Base-by-base conservation (phyloP, 768 basidiomycete genomes). In the Panus rudis region DNA sequence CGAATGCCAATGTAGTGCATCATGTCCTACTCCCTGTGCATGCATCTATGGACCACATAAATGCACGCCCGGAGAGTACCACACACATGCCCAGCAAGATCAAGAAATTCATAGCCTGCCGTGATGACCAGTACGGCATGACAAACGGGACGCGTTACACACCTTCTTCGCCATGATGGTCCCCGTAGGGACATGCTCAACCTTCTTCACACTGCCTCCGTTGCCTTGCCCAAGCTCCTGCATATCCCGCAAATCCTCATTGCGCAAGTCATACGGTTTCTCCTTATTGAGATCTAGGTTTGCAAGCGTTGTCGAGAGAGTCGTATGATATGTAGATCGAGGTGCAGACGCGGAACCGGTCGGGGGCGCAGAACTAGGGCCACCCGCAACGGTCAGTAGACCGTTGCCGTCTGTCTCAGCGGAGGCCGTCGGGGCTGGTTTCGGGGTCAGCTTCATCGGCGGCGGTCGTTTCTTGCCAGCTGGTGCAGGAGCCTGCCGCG, bases 141-240 rank as follows among this genome's bases (percentile, higher is more conserved):
- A 22, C 3, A 23, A 4, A 6, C 23, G 42, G 10, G 16, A 38
- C 30, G 8, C n/a, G 22, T 1, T 17, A 63, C 81, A 45, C 56
- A 84, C 96, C 80, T 99, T 99, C 71, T 96, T 93, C 4, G 96
- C 96, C 94, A 99, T 98, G 54, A 92, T 76, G 13, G 81, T 91
- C 28, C 84, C 83, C 24, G 92, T 90, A 11, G 92, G 92, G 12
- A 78, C 72, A 59, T 99, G 96, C 63, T 93, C 81, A 14, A 96
- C 93, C 65, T 87, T 89, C 65, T 92, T 92, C 37, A 99, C 96
- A 42, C 93, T 96, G 42, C 96, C 96, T 1, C 96, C 93, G 57
- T 98, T 98, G 3, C 96, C 96, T 52, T 89, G 83, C 3, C 96
- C 96, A 3, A 99, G 73, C 63, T 99, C 96, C 42, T 79, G 76